Base-by-base conservation (phyloP, 1,284 basidiomycete genomes). In the Malassezia equina region DNA sequence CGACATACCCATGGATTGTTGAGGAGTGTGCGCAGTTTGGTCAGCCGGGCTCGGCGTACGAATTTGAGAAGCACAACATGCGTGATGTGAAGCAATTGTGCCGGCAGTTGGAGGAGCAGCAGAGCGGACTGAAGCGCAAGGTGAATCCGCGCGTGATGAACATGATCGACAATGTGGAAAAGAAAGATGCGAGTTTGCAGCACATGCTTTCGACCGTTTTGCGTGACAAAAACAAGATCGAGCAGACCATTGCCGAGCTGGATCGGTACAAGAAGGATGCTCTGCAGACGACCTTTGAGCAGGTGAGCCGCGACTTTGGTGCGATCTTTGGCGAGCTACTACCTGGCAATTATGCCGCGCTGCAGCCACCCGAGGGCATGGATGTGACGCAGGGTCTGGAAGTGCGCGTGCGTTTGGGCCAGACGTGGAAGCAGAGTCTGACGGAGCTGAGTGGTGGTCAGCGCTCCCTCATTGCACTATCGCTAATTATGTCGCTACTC, bases 111-210 rank as follows among this genome's bases (percentile, higher is more conserved):
- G 85, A 89, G 66, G 80, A 83, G 44, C 81, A 84, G 58, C 88
- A 90, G 69, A 85, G 85, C 67, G 83, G 85, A 29, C 85, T 90
- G 83, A 89, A 88, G 77, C 90, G 90, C 78, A 94, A 93, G 76
- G 82, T 96, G 64, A 96, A 98, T 69, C 85, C 86, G 6, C 94
- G 94, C 76, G 90, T 91, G 49, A 83, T 95, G 78, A 88, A 86
- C 69, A 91, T 90, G 86, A 90, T 98, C 58, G 93, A 96, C 67
- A 95, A 90, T 54, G 88, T 93, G 39, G 94, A 98, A 79, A 95
- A 95, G 80, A 86, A 88, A 69, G 93, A 99, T 75, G 77, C 81
- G 0, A 81, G 83, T 21, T 78, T 94, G 52, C 87, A 85, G 76
- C 88, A 87, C 77, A 96, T 89, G 83, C 81, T 96, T 75, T 75